Evolutionary conservation across 2,329 filamentous ascomycete genomes (phyloP), one percentile per base, ranked within the genome.

Genomic region (Hirsutella rhossiliensis): DNA sequence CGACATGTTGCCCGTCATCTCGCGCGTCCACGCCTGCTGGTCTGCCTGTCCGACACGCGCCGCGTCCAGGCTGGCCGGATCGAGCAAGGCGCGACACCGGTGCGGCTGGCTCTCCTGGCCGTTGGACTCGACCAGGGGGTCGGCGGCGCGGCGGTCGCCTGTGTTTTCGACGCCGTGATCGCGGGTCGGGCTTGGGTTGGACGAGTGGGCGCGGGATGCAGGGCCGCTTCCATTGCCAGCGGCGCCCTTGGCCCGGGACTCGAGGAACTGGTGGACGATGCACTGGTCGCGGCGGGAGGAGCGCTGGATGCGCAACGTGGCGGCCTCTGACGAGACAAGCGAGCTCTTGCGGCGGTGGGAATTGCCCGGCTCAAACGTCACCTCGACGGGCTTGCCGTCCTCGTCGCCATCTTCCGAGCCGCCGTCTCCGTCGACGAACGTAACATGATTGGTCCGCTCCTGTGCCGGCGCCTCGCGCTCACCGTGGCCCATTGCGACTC

Each of bases 291-390:
- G 58, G n/a, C 52, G 60, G 53, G 37, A 58, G 53, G 42, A 50
- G 43, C 31, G 49, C 31, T 45, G 48, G 40, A 48, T 53, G 31
- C 64, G 50, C 5, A 67, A 66, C 8, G 55, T 49, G 15, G 62
- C 53, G 3, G 64, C 54, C 28, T 81, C 76, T 41, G 65, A 64
- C 5, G 68, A 58, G 12, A 81, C 74, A 41, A 84, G 67, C 12
- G 79, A 83, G 54, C 77, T 81, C 63, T 83, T 84, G 46, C 80
- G 73, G 19, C 80, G 74, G 53, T 81, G 78, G 0, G 71, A 69
- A 50, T 75, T 80, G 34, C 69, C 62, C 1, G 73, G 63, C 48
- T 83, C 78, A 54, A 84, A 82, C 19, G 76, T 70, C 41, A 83
- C 78, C 65, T 78, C 74, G 41, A 78, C 66, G 11, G 71, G 61